These are phyloP conservation scores for Fusarium tupiense DNA, from an alignment of 2,329 filamentous ascomycete species.

Conservation along the genomic window DNA sequence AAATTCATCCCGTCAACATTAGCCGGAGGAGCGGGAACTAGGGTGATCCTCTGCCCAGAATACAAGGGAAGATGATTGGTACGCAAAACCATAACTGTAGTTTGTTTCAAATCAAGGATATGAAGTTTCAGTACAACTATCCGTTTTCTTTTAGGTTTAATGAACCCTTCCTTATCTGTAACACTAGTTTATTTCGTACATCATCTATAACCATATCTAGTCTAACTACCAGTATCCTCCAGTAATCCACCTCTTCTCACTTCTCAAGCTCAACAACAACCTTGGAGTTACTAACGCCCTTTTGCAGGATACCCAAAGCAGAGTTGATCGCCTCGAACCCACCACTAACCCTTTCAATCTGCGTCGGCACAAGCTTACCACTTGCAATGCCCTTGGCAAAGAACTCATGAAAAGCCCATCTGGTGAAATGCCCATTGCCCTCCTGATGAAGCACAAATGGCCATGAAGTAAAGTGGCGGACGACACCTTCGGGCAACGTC, in stretches of 20 bases:
- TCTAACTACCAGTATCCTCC: fast-evolving
- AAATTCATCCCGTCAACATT: background rate
- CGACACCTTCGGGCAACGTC: background rate
- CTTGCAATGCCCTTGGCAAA: background rate
- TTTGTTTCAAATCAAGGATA: background rate
- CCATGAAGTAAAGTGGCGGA: background rate
- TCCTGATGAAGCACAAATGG: background rate
- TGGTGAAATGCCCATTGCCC: background rate
- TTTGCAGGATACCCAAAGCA: background rate
- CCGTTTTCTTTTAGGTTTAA: too few relatives aligned
- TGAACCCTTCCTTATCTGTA: background rate
- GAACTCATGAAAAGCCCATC: background rate
- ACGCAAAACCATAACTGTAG: background rate
- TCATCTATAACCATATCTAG: background rate
- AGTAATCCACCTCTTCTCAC: background rate
- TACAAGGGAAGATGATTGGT: background rate
- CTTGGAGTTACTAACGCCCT: background rate
- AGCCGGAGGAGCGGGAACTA: background rate
- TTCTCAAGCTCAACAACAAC: background rate
- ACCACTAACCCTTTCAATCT: background rate
- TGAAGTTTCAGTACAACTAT: background rate
- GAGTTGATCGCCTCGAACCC: background rate
- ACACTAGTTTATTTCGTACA: background rate
- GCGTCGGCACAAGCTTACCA: background rate
- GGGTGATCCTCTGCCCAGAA: fast-evolving